Evolutionary conservation across 1,139 yeast species (phyloP).

Genomic region (Suhomyces anneliseae): DNA sequence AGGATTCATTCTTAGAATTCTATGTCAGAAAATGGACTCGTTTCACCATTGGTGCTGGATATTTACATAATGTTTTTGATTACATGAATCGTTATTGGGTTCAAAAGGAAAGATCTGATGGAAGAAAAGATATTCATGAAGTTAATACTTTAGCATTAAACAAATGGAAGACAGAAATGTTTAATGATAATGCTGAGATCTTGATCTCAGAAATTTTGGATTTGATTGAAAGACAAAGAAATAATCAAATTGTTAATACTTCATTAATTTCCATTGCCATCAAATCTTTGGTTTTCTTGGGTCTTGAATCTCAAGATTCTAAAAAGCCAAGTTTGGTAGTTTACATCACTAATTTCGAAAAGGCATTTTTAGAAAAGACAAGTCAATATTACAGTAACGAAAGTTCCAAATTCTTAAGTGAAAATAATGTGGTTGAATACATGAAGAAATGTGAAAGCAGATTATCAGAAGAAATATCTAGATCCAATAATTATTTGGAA

Average conservation of each 20-base stretch:
- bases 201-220: slow-evolving; percentile 73
- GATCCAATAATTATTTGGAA: slow-evolving; percentile 78
- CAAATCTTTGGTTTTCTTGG: slow-evolving; percentile 76
- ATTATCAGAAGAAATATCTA: slow-evolving; percentile 75
- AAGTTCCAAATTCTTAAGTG: slow-evolving; percentile 62
- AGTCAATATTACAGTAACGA: slow-evolving; percentile 71
- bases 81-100: slow-evolving; percentile 98
- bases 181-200: slow-evolving; percentile 58
- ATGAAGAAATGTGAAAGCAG: slow-evolving; percentile 83
- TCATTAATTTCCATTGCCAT: slow-evolving; percentile 71
- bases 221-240: slow-evolving; percentile 75
- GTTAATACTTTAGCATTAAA: slow-evolving; percentile 84
- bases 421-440: slow-evolving; percentile 86
- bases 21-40: slow-evolving; percentile 90
- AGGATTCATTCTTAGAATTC: slow-evolving; percentile 76
- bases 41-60: slow-evolving; percentile 87
- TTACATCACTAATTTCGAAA: slow-evolving; percentile 78
- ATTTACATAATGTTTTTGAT: slow-evolving; percentile 89
- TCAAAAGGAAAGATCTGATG: slow-evolving; percentile 92
- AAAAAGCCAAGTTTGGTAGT: slow-evolving; percentile 82
- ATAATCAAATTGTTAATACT: slow-evolving; percentile 73
- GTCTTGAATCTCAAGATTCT: slow-evolving; percentile 77
- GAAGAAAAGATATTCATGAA: slow-evolving; percentile 87
- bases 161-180: slow-evolving; percentile 86
- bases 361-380: slow-evolving; percentile 71